A percentile compares a stretch with the other conserved stretches of the same genome.
Conservation (phyloP, 2,329 filamentous ascomycete genomes). For the Fusarium napiforme region DNA sequence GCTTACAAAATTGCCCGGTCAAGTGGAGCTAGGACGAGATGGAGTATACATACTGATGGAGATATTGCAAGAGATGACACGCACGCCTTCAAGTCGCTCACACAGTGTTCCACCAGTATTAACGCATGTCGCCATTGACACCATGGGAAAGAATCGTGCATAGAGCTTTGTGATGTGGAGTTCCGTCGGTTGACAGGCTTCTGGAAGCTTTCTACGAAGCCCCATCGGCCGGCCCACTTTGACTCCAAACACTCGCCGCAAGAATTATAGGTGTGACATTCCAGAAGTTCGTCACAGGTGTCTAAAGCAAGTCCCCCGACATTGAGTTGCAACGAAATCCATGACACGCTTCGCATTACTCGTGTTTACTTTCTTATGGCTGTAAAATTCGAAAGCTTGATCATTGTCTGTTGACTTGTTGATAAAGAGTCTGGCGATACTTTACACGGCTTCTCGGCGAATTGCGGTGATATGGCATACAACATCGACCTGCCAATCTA, state of each 20-base stretch:
- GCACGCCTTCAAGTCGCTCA: neutral
- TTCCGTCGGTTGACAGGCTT: conserved; percentile 37
- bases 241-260: conserved; percentile 31
- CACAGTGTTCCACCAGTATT: conserved; percentile 26
- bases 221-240: conserved; percentile 38
- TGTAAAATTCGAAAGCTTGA: neutral
- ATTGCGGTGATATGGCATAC: conserved; percentile 10
- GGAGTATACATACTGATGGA: conserved; percentile 9
- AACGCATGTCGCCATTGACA: conserved; percentile 1
- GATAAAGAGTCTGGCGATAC: neutral
- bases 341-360: neutral
- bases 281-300: conserved; percentile 10
- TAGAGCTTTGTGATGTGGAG: conserved; percentile 8
- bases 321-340: conserved; percentile 15
- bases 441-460: conserved; percentile 9
- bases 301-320: neutral
- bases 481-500: conserved; percentile 18
- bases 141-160: conserved; percentile 26
- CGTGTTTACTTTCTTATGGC: neutral
- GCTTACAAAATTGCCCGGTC: conserved; percentile 33
- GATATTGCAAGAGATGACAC: conserved; percentile 13
- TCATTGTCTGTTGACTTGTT: neutral
- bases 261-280: conserved; percentile 33
- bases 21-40: conserved; percentile 31
- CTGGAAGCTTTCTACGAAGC: conserved; percentile 46